A percentile compares a stretch with the other conserved stretches of the same genome.
Conservation (phyloP, 805 yeast species). For the Nakazawaea wickerhamii region DNA sequence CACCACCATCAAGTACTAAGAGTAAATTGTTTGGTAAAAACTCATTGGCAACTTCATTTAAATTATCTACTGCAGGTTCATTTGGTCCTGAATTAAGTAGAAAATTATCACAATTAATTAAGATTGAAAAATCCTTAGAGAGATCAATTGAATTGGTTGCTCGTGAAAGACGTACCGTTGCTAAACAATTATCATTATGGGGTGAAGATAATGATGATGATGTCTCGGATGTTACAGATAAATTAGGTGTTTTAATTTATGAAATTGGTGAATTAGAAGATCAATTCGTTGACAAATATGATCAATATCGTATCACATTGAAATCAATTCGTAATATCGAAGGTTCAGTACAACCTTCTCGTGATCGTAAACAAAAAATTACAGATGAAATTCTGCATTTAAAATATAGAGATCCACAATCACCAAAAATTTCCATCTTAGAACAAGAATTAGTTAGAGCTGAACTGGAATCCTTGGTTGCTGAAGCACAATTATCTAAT, state of each 20-base stretch:
- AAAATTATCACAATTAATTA: constrained; percentile 67
- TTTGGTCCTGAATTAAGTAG: constrained; percentile 78
- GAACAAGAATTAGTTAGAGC: constrained; percentile 90
- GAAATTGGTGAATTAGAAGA: constrained; percentile 86
- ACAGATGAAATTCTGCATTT: constrained; percentile 80
- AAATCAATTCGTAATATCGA: constrained; percentile 81
- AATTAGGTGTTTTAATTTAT: constrained; percentile 74
- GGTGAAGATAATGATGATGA: constrained; percentile 86
- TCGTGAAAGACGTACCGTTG: constrained; percentile 74
- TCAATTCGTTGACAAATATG: constrained; percentile 80
- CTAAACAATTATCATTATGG: constrained; percentile 79
- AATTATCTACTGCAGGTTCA: constrained; percentile 71
- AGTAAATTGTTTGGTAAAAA: constrained; percentile 86
- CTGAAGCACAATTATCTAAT: constrained; percentile 86
- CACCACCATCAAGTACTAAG: constrained; percentile 90
- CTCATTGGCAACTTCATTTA: constrained; percentile 49
- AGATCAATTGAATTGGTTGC: constrained; percentile 74
- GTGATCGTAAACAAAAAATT: constrained; percentile 81
- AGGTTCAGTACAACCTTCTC: constrained; percentile 81
- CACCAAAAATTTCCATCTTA: constrained; percentile 72
- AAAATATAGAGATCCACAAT: constrained; percentile 81
- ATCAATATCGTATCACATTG: constrained; percentile 78
- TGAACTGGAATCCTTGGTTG: constrained; percentile 87
- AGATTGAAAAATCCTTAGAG: constrained; percentile 78
- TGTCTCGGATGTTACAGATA: constrained; percentile 81